These are phyloP conservation scores for Lachancea waltii DNA, from an alignment of 805 yeast genomes.

Conservation along the genomic window DNA sequence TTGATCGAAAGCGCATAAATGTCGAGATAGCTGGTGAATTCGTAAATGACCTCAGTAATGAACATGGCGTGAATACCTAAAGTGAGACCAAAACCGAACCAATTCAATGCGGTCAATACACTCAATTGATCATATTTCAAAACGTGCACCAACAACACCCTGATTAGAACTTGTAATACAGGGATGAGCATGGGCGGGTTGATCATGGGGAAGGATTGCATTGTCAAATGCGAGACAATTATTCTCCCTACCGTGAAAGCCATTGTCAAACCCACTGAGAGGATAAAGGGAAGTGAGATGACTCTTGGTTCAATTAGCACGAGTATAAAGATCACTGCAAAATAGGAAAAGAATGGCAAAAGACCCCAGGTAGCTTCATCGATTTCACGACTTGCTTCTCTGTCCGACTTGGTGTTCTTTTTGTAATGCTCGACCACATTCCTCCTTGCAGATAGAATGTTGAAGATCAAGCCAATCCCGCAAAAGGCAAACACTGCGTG, in stretches of 20 bases:
- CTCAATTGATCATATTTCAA: slow-evolving; percentile 31
- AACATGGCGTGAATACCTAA: slow-evolving; percentile 64
- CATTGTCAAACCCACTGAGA: slow-evolving; percentile 66
- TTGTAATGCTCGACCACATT: slow-evolving; percentile 48
- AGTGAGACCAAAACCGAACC: slow-evolving; percentile 64
- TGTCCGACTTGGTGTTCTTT: slow-evolving; percentile 24
- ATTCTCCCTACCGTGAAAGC: slow-evolving; percentile 91
- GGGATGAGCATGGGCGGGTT: slow-evolving; percentile 71
- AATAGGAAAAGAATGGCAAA: slow-evolving; percentile 59
- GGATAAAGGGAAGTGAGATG: slow-evolving; percentile 48
- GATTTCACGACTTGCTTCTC: slow-evolving; percentile 13
- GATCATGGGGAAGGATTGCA: slow-evolving; percentile 65
- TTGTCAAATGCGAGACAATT: slow-evolving; percentile 78
- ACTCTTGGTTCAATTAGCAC: slow-evolving; percentile 44
- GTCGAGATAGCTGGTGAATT: slow-evolving; percentile 73
- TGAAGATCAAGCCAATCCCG: slow-evolving; percentile 51
- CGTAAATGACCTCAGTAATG: slow-evolving; percentile 71
- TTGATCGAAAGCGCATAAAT: slow-evolving; percentile 82
- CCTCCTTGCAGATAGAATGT: slow-evolving; percentile 58
- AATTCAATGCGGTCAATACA: slow-evolving; percentile 47
- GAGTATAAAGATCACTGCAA: slow-evolving; percentile 42
- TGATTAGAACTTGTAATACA: slow-evolving; percentile 36
- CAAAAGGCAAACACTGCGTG: slow-evolving; percentile 53
- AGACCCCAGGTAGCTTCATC: slow-evolving; percentile 47
- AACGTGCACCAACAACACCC: slow-evolving; percentile 19